Conservation (phyloP, 176 grass and related monocot genomes). For the Guadua angustifolia region DNA sequence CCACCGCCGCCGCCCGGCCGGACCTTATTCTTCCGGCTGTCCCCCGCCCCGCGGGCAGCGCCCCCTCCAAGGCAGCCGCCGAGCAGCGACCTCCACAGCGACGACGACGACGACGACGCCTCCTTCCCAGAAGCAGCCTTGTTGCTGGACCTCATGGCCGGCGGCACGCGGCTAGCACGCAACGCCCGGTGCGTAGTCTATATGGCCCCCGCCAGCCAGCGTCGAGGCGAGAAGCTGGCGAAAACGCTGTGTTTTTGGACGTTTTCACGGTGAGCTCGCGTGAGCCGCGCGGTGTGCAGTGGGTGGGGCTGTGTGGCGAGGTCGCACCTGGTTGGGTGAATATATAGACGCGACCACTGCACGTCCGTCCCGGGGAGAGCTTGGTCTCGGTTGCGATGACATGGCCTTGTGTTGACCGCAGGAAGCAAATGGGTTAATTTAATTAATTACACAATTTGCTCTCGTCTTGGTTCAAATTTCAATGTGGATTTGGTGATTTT, state of each 20-base stretch:
- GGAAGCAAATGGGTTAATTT: background rate
- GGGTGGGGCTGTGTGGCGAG: background rate
- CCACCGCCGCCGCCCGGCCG: constrained; percentile 30
- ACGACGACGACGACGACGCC: background rate
- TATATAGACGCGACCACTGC: background rate
- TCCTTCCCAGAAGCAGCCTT: constrained; percentile 19
- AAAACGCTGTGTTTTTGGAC: background rate
- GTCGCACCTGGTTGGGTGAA: background rate
- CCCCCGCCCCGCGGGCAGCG: background rate
- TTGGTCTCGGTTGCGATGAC: background rate
- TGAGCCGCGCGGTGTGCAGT: background rate
- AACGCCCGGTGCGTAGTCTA: background rate
- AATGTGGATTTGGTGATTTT: background rate
- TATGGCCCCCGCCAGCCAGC: background rate
- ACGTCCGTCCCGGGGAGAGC: background rate
- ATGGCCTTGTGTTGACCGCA: background rate
- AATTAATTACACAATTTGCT: too few species aligned
- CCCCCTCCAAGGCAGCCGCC: constrained; percentile 38
- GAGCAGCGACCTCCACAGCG: constrained; percentile 47
- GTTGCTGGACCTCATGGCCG: constrained; percentile 28
- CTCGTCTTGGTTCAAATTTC: background rate
- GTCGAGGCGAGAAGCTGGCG: background rate
- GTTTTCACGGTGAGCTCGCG: background rate
- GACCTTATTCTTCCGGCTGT: constrained; percentile 30
- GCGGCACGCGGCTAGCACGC: background rate